Evolutionary conservation across 306 rosid species (phyloP).

Genomic region (Senna siamea): DNA sequence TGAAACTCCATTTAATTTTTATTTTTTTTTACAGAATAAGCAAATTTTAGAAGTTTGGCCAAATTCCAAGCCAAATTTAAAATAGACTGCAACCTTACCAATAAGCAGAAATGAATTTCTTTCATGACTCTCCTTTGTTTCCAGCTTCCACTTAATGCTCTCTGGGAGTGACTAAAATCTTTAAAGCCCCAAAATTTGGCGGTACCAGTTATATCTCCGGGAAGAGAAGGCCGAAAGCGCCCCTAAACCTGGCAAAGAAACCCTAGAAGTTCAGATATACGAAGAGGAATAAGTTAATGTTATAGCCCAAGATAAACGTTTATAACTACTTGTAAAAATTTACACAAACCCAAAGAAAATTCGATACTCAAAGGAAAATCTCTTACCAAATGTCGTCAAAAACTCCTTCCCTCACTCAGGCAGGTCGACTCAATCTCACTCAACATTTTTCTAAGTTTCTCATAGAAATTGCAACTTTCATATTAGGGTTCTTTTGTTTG

Average conservation of each 20-base stretch:
- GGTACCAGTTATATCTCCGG: background rate
- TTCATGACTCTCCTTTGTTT: too few relatives aligned
- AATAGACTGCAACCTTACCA: too few relatives aligned
- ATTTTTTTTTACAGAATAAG: too few relatives aligned
- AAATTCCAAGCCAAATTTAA: too few relatives aligned
- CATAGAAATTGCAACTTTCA: background rate
- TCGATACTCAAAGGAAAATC: background rate
- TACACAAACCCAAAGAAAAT: background rate
- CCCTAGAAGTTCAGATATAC: background rate
- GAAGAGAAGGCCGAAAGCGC: background rate
- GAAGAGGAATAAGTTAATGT: background rate
- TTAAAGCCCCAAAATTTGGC: slow-evolving; percentile 11
- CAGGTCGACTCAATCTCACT: slow-evolving; percentile 45
- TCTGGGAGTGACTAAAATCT: background rate
- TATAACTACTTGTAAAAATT: background rate
- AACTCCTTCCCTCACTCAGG: slow-evolving; percentile 55
- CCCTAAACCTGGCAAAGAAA: background rate
- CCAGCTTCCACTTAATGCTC: background rate
- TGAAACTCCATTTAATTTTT: too few relatives aligned
- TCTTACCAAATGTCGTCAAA: slow-evolving; percentile 49
- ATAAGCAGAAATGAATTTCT: too few relatives aligned
- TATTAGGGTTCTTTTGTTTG: background rate
- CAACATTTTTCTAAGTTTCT: background rate
- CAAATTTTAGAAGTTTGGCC: too few relatives aligned
- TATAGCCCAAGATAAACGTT: background rate